Evolutionary conservation across 2,329 filamentous ascomycete genomes (phyloP).

Genomic region (Aureobasidium sp.): DNA sequence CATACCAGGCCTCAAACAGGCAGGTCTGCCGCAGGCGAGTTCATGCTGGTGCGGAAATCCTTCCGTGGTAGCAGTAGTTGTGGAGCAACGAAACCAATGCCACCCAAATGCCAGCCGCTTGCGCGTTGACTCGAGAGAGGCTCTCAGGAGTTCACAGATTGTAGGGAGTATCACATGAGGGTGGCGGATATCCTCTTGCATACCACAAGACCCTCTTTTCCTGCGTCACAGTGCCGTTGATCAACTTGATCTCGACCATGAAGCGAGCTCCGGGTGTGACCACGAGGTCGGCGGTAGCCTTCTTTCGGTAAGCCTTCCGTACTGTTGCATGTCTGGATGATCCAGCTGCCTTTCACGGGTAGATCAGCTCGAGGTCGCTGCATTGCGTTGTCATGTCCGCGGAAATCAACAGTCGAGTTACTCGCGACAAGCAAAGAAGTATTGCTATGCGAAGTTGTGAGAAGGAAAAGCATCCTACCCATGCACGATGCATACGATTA

Average conservation of each 20-base stretch:
- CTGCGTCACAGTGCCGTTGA: not conserved
- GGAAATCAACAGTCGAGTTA: too few species aligned
- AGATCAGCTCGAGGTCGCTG: too few species aligned
- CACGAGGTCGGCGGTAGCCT: not conserved
- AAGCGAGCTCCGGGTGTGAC: constrained; percentile 1
- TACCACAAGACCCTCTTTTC: not conserved
- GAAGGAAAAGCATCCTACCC: rapidly evolving
- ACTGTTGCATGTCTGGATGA: not conserved
- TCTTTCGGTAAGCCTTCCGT: not conserved
- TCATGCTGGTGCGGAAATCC: not conserved
- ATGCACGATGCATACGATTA: too few species aligned
- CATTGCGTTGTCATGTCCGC: too few species aligned
- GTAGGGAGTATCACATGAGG: not conserved
- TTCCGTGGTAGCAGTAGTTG: not conserved
- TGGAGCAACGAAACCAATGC: not conserved
- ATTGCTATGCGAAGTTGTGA: too few species aligned
- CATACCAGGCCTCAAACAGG: not conserved
- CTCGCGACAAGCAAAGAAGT: too few species aligned
- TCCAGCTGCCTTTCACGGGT: not conserved
- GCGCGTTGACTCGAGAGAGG: not conserved
- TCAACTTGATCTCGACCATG: not conserved
- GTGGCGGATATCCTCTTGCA: not conserved
- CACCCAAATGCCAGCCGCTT: not conserved
- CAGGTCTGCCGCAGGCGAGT: not conserved
- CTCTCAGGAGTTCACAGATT: not conserved